phyloP scores from a whole-genome alignment of 2,329 filamentous ascomycete species.

The Neofusicoccum parvum region DNA sequence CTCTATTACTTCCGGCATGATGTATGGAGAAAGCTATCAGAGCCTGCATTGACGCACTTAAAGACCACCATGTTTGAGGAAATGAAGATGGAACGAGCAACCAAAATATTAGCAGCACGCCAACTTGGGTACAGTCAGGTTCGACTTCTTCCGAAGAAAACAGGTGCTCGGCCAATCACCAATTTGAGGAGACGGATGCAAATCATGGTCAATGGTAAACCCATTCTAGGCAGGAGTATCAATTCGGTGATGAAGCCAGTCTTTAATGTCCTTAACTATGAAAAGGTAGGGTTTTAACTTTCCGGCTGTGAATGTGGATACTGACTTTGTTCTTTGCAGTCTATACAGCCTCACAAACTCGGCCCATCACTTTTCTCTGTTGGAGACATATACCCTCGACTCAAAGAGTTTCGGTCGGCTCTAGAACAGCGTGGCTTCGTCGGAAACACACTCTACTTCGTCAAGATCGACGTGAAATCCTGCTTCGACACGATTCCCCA shows the following conservation, averaged over 20 bases:
- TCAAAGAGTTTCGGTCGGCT: conserved; percentile 68
- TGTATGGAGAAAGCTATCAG: conserved; percentile 76
- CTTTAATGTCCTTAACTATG: conserved; percentile 75
- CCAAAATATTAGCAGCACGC: conserved; percentile 61
- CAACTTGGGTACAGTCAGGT: conserved; percentile 76
- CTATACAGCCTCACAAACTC: conserved; percentile 57
- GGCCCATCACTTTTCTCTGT: conserved; percentile 81
- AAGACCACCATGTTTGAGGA: conserved; percentile 79
- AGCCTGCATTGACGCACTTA: conserved; percentile 69
- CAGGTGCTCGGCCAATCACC: conserved; percentile 78
- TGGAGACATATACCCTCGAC: conserved; percentile 72
- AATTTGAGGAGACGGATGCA: conserved; percentile 73
- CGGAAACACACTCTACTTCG: conserved; percentile 70
- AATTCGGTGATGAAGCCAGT: conserved; percentile 73
- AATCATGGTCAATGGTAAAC: conserved; percentile 55
- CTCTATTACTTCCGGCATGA: conserved; percentile 96
- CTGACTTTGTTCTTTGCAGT: conserved; percentile 26
- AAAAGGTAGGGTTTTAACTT: conserved; percentile 59
- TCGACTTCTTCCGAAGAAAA: conserved; percentile 78
- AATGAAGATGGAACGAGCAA: conserved; percentile 61
- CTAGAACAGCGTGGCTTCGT: conserved; percentile 42
- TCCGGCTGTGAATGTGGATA: neutral
- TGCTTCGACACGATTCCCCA: conserved; percentile 98
- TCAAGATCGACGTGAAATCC: conserved; percentile 86
- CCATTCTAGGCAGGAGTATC: conserved; percentile 64